Percentiles rank a stretch among this genome's conserved stretches.
These are phyloP conservation scores for Ascochyta lentis DNA, from an alignment of 2,329 filamentous ascomycete genomes.

Conservation along the genomic window DNA sequence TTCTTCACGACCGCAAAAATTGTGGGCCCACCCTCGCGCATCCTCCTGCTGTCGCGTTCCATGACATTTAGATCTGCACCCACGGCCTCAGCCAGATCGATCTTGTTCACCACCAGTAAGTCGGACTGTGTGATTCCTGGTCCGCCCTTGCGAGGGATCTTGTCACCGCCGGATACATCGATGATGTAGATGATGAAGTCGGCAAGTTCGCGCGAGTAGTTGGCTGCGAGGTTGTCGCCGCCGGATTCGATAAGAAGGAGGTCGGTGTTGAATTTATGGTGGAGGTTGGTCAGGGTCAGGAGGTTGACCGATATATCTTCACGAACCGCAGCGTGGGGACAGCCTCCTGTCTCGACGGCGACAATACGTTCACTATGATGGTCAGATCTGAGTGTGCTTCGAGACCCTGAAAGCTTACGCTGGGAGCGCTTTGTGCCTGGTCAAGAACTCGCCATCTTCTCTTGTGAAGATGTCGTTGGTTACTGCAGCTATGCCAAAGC, in stretches of 20 bases:
- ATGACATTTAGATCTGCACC: conserved; percentile 91
- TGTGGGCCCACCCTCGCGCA: conserved; percentile 91
- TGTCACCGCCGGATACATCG: conserved; percentile 94
- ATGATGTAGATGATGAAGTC: conserved; percentile 99
- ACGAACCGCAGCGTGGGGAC: conserved; percentile 94
- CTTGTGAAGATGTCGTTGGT: conserved; percentile 99
- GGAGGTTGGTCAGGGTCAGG: conserved; percentile 87
- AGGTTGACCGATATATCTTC: conserved; percentile 97
- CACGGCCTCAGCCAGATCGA: conserved; percentile 86
- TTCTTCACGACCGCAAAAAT: conserved; percentile 98
- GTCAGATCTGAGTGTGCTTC: background rate
- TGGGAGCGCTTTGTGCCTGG: conserved; percentile 81
- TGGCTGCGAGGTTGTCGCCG: conserved; percentile 95
- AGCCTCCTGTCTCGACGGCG: conserved; percentile 97
- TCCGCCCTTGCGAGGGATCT: conserved; percentile 93
- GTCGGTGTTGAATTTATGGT: conserved; percentile 79
- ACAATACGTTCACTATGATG: conserved; percentile 70
- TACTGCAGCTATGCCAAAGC: conserved; percentile 89
- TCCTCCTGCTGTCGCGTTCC: conserved; percentile 93
- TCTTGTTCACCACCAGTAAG: conserved; percentile 94
- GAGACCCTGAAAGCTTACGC: conserved; percentile 50
- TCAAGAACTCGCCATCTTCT: conserved; percentile 98
- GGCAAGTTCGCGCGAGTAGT: conserved; percentile 92
- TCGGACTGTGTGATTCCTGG: conserved; percentile 98
- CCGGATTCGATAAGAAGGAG: conserved; percentile 93